Conservation (phyloP, 2,329 filamentous ascomycete genomes). For the Aspergillus cejpii region DNA sequence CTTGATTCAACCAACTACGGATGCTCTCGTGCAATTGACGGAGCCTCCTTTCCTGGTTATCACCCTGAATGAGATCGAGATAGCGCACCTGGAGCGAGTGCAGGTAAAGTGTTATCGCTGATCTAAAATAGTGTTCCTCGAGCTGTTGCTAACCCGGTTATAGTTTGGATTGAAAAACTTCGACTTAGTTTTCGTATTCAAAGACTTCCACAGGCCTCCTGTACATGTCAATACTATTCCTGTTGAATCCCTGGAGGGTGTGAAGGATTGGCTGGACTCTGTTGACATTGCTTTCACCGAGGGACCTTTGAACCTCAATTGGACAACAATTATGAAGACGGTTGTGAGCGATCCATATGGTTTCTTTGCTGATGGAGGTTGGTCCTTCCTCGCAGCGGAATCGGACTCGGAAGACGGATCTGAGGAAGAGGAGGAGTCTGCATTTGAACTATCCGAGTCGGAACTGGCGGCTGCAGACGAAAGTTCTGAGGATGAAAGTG, state of each 20-base stretch:
- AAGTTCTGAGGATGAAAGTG: slow-evolving; percentile 78
- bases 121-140: background rate
- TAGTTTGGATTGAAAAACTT: slow-evolving; percentile 98
- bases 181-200: slow-evolving; percentile 96
- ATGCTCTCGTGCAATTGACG: slow-evolving; percentile 92
- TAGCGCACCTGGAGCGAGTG: slow-evolving; percentile 92
- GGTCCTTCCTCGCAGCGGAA: slow-evolving; percentile 84
- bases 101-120: slow-evolving; percentile 39
- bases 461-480: slow-evolving; percentile 69
- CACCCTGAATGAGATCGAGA: slow-evolving; percentile 90
- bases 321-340: slow-evolving; percentile 99
- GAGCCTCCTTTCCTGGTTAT: slow-evolving; percentile 96
- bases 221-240: slow-evolving; percentile 98
- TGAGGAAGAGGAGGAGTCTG: slow-evolving; percentile 78
- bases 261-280: slow-evolving; percentile 96
- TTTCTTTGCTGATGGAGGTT: slow-evolving; percentile 93
- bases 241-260: slow-evolving; percentile 85
- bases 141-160: slow-evolving; percentile 21
- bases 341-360: slow-evolving; percentile 87
- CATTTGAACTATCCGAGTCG: slow-evolving; percentile 82
- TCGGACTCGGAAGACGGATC: slow-evolving; percentile 75
- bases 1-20: slow-evolving; percentile 89
- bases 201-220: slow-evolving; percentile 85
- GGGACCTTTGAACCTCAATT: slow-evolving; percentile 94
- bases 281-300: slow-evolving; percentile 92